phyloP scores from a whole-genome alignment of 805 yeast genomes.

The Alloascoidea hylecoeti region DNA sequence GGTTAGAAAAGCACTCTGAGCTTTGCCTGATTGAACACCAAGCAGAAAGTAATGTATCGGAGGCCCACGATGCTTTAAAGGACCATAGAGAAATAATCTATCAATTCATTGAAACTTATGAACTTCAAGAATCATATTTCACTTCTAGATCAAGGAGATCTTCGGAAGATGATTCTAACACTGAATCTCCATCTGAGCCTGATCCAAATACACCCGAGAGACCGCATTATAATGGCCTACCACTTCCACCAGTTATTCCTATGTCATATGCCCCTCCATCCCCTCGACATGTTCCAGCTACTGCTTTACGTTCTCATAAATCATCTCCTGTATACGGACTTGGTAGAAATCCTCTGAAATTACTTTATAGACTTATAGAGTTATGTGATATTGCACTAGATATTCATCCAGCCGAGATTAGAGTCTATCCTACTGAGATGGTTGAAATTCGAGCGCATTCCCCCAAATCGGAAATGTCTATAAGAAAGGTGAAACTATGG shows the following conservation, averaged over 20 bases:
- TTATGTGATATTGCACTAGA: conserved; percentile 63
- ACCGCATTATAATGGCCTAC: background rate
- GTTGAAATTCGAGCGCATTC: conserved; percentile 12
- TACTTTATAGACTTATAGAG: conserved; percentile 40
- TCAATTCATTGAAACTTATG: background rate
- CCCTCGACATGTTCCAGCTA: conserved; percentile 11
- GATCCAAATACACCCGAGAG: conserved; percentile 2
- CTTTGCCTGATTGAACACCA: conserved; percentile 77
- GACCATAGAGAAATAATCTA: conserved; percentile 50
- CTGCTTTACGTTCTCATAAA: conserved; percentile 20
- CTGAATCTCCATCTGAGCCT: conserved; percentile 3
- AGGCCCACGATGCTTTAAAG: conserved; percentile 57
- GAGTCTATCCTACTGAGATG: conserved; percentile 7
- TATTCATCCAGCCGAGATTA: conserved; percentile 58
- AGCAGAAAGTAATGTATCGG: conserved; percentile 62
- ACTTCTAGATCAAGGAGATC: background rate
- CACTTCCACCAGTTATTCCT: conserved; percentile 2
- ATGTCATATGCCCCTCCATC: conserved; percentile 7
- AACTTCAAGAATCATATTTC: background rate
- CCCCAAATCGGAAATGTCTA: conserved; percentile 17
- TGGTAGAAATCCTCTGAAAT: conserved; percentile 46
- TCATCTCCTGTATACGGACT: conserved; percentile 26
- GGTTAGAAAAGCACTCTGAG: conserved; percentile 85
- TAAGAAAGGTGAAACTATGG: conserved; percentile 18
- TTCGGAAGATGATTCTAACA: conserved; percentile 2